Percentiles rank a stretch among this genome's conserved stretches.
These are phyloP conservation scores for Wickerhamiella alocasiicola DNA, from an alignment of 805 yeast species.

Conservation along the genomic window DNA sequence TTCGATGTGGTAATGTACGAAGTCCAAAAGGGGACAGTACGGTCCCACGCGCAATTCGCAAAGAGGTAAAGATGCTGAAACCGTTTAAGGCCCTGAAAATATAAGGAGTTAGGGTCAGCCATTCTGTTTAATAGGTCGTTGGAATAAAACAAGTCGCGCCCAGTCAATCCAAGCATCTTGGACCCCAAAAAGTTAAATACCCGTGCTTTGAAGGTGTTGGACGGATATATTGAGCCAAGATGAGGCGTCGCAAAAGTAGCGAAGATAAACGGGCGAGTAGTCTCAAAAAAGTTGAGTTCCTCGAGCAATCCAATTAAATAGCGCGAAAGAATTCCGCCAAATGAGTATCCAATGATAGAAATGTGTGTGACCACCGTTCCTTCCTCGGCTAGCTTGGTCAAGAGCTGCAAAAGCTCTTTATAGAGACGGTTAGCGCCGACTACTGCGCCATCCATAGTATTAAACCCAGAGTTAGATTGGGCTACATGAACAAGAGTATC, in stretches of 20 bases:
- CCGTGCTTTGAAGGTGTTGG: constrained; percentile 18
- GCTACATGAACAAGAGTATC: constrained; percentile 32
- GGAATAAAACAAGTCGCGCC: constrained; percentile 55
- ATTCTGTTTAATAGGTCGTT: constrained; percentile 38
- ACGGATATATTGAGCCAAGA: constrained; percentile 26
- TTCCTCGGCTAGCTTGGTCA: constrained; percentile 27
- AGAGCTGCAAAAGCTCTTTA: constrained; percentile 41
- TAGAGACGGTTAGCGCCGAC: constrained; percentile 49
- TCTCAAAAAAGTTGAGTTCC: constrained; percentile 39
- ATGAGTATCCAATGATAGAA: constrained; percentile 72
- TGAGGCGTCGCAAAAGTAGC: constrained; percentile 74
- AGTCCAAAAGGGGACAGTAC: constrained; percentile 81
- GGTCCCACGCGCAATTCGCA: constrained; percentile 70
- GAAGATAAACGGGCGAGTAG: constrained; percentile 48
- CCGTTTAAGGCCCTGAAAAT: constrained; percentile 39
- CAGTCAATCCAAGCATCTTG: constrained; percentile 49
- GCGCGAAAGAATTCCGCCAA: constrained; percentile 79
- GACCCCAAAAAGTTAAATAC: constrained; percentile 47
- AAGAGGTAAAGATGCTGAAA: constrained; percentile 49
- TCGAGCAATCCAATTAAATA: constrained; percentile 60
- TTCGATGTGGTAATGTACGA: constrained; percentile 60
- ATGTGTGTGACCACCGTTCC: constrained; percentile 40
- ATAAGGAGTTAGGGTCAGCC: constrained; percentile 39
- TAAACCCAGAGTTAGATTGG: constrained; percentile 50
- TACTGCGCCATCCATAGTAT: constrained; percentile 76